phyloP scores from a whole-genome alignment of 1,139 yeast genomes.

The Yamadazyma triangularis region DNA sequence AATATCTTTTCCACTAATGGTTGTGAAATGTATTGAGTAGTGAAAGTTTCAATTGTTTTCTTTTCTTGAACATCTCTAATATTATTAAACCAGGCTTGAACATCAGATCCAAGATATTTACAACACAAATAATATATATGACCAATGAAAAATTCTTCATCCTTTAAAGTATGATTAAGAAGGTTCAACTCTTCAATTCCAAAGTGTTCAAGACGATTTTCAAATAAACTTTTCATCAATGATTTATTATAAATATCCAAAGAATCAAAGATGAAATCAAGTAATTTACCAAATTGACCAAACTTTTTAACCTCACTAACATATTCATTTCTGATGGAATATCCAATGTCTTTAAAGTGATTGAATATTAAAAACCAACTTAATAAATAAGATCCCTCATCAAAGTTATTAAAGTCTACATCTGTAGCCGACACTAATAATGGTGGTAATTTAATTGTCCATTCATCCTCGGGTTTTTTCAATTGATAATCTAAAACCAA shows the following conservation, averaged over 20 bases:
- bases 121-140: conserved; percentile 58
- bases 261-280: conserved; percentile 46
- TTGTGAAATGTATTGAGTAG: conserved; percentile 61
- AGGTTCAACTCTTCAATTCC: conserved; percentile 14
- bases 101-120: conserved; percentile 59
- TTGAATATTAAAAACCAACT: conserved; percentile 66
- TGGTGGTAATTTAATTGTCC: conserved; percentile 31
- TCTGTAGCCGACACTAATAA: conserved; percentile 23
- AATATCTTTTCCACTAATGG: conserved; percentile 56
- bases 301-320: conserved; percentile 51
- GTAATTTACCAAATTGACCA: conserved; percentile 42
- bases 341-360: conserved; percentile 65
- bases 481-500: conserved; percentile 61
- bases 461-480: conserved; percentile 22
- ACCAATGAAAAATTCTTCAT: too few species aligned
- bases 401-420: conserved; percentile 26
- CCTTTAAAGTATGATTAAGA: conserved; percentile 14
- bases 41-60: conserved; percentile 56
- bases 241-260: conserved; percentile 19
- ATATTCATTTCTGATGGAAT: conserved; percentile 58
- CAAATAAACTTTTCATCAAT: conserved; percentile 12
- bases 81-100: conserved; percentile 68
- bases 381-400: conserved; percentile 39
- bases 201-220: conserved; percentile 2
- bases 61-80: conserved; percentile 56